These are phyloP conservation scores for Paramecium pentaurelia DNA, from an alignment of 73 alveolate species.

Conservation along the genomic window DNA sequence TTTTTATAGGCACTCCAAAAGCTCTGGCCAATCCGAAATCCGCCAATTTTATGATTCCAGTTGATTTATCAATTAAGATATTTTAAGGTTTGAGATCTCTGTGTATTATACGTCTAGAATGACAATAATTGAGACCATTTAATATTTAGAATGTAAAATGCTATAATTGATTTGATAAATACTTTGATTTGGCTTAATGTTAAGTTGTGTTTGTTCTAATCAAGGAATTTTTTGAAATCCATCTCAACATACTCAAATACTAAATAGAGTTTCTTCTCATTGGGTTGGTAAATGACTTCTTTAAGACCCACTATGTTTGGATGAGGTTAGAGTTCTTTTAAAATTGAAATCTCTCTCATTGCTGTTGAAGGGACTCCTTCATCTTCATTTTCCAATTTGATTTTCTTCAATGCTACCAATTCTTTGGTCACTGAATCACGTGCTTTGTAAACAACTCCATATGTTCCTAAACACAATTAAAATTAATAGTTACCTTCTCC, in stretches of 20 bases:
- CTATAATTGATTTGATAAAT: slow-evolving; percentile 35
- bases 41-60: slow-evolving; percentile 84
- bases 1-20: slow-evolving; percentile 89
- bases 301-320: slow-evolving; percentile 84
- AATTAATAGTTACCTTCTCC: slow-evolving; percentile 72
- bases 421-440: slow-evolving; percentile 67
- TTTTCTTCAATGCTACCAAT: slow-evolving; percentile 90
- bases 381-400: slow-evolving; percentile 83
- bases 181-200: slow-evolving; percentile 51
- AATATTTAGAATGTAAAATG: slow-evolving; percentile 76
- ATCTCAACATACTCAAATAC: slow-evolving; percentile 82
- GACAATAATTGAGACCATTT: slow-evolving; percentile 79
- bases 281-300: slow-evolving; percentile 62
- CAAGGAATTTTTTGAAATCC: slow-evolving; percentile 75
- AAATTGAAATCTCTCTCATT: slow-evolving; percentile 83
- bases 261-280: slow-evolving; percentile 71
- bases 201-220: slow-evolving; percentile 56
- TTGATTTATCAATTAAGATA: slow-evolving; percentile 69
- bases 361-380: slow-evolving; percentile 96
- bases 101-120: slow-evolving; percentile 82
- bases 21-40: slow-evolving; percentile 96
- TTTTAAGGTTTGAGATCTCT: slow-evolving; percentile 90
- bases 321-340: slow-evolving; percentile 80
- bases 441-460: slow-evolving; percentile 92
- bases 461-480: slow-evolving; percentile 71